These are phyloP conservation scores for Priceomyces medius DNA, from an alignment of 805 yeast species.

Conservation along the genomic window DNA sequence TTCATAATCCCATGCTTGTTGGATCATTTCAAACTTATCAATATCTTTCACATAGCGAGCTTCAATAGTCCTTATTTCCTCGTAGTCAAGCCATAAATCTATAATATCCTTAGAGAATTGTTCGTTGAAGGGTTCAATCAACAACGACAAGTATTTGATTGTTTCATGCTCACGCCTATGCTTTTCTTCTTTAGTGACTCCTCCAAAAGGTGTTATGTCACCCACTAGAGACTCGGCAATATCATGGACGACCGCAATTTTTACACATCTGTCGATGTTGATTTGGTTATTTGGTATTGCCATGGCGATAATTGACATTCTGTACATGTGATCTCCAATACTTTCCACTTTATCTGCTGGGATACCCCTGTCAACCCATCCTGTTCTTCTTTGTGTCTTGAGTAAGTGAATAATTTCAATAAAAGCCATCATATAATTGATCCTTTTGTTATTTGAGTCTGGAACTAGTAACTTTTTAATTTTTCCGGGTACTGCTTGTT, in stretches of 20 bases:
- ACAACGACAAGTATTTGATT: slow-evolving; percentile 59
- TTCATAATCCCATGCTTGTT: slow-evolving; percentile 84
- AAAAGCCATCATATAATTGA: slow-evolving; percentile 55
- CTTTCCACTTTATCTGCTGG: slow-evolving; percentile 58
- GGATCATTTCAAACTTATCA: slow-evolving; percentile 84
- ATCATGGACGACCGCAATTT: slow-evolving; percentile 88
- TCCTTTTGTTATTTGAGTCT: slow-evolving; percentile 16
- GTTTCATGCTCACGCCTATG: slow-evolving; percentile 77
- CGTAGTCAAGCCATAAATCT: slow-evolving; percentile 86
- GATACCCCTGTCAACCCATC: slow-evolving; percentile 77
- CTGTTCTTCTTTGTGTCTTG: slow-evolving; percentile 84
- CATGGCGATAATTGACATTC: slow-evolving; percentile 85
- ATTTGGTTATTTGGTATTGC: slow-evolving; percentile 55
- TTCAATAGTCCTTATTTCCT: slow-evolving; percentile 74
- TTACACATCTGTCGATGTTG: slow-evolving; percentile 68
- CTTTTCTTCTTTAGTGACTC: slow-evolving; percentile 72
- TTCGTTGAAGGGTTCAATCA: slow-evolving; percentile 65
- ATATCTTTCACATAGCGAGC: slow-evolving; percentile 91
- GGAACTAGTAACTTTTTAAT: slow-evolving; percentile 7
- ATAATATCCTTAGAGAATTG: slow-evolving; percentile 61
- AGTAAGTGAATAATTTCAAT: slow-evolving; percentile 67
- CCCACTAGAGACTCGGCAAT: slow-evolving; percentile 94
- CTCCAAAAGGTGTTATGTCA: slow-evolving; percentile 81
- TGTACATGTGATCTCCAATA: slow-evolving; percentile 93
- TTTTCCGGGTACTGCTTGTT: slow-evolving; percentile 35